Conservation (phyloP, 1,139 yeast genomes). For the Candida mesenterica region DNA sequence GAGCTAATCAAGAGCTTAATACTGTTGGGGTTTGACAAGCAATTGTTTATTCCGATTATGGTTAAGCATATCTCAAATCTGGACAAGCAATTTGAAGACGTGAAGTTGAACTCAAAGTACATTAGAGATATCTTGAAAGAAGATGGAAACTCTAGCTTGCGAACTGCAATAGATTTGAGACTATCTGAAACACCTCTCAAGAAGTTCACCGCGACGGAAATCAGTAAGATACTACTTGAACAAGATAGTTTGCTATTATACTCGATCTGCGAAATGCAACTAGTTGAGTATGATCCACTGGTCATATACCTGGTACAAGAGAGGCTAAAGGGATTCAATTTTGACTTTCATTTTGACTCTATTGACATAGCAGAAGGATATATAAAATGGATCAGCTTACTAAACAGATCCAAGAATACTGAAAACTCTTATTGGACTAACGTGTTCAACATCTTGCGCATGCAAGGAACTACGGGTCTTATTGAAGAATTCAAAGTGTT, state of each 20-base stretch:
- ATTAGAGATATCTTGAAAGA: constrained; percentile 6
- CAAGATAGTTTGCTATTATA: constrained; percentile 12
- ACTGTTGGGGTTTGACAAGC: constrained; percentile 25
- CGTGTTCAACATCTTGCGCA: constrained; percentile 19
- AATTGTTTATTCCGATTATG: constrained; percentile 29
- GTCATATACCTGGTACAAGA: constrained; percentile 3
- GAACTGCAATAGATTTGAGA: background rate
- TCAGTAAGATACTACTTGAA: background rate
- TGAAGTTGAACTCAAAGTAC: constrained; percentile 25
- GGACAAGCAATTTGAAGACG: constrained; percentile 35
- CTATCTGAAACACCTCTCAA: background rate
- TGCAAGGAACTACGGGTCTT: constrained; percentile 15
- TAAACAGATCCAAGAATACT: constrained; percentile 3
- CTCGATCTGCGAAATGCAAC: constrained; percentile 22
- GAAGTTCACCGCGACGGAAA: background rate
- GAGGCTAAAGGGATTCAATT: constrained; percentile 13
- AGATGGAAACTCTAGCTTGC: background rate
- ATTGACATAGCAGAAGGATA: constrained; percentile 34
- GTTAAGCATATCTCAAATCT: constrained; percentile 22
- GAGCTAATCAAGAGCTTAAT: constrained; percentile 23
- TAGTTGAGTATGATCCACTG: background rate
- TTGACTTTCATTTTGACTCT: constrained; percentile 32
- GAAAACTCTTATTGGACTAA: constrained; percentile 16
- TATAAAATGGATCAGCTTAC: constrained; percentile 19
- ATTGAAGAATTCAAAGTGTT: constrained; percentile 24